Conservation (phyloP, 2,329 filamentous ascomycete species). For the Microthyrium microscopicum region DNA sequence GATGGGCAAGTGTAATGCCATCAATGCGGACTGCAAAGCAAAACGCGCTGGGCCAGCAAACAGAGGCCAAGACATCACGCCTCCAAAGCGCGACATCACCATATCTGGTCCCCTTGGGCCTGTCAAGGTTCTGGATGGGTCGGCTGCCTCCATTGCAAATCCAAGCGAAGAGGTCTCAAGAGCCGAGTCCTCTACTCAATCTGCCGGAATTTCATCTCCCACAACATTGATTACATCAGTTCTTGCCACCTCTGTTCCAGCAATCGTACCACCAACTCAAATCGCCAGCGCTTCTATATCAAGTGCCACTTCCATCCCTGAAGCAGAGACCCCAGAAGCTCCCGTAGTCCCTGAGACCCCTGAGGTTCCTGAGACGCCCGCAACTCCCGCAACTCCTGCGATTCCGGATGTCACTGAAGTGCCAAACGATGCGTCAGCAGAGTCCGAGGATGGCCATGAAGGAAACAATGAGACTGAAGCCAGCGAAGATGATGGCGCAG, state of each 20-base stretch:
- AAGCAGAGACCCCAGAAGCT: not conserved
- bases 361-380: not conserved
- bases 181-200: not conserved
- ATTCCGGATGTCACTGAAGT: no score
- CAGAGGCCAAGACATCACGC: constrained; percentile 23
- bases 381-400: not conserved
- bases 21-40: constrained; percentile 25
- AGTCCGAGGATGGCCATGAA: no score
- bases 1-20: constrained; percentile 41
- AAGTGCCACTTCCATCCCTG: not conserved
- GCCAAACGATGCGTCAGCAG: no score
- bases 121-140: not conserved
- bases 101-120: constrained; percentile 3
- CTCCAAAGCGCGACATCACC: constrained; percentile 13
- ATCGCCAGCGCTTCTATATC: not conserved
- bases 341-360: not conserved
- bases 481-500: no score
- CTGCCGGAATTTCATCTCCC: not conserved
- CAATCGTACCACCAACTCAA: not conserved
- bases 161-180: no score
- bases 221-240: not conserved
- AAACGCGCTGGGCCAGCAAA: constrained; percentile 27
- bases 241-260: not conserved
- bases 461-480: no score
- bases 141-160: no score